Base-by-base conservation (phyloP, 805 yeast genomes). In the Yueomyces sp. region DNA sequence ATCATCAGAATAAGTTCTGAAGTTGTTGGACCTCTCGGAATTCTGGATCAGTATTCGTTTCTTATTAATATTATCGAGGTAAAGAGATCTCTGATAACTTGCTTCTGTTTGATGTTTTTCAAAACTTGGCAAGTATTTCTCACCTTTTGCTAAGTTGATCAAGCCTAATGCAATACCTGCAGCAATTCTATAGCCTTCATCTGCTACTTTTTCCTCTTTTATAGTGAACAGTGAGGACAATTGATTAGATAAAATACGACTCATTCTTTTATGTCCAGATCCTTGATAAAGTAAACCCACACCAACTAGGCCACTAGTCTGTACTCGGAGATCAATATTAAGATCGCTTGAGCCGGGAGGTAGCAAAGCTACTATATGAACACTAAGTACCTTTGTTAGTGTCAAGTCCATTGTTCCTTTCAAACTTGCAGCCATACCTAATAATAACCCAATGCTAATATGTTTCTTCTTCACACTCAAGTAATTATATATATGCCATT, bases 401-500 rank as follows among this genome's bases (percentile, higher is more conserved):
- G 86, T 87, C 39, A 79, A 68, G 64, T 92, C 88, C 85, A 83
- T 83, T 0, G 88, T 68, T 2, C 96, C 88, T 50, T 69, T 69
- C 46, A 79, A 66, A 61, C 96, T 85, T 0, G 96, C 96, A 26
- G 96, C 78, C 85, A 90, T 81, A 1, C 99, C 99, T 19, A 92
- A 63, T 34, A 92, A 65, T 39, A 92, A 67, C 0, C 96, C 97
- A 34, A 87, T 79, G 59, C 95, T 85, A 0, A 95, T 85, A 37
- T 73, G 73, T 3, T 81, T 75, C 53, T 85, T 86, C 50, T 92
- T 88, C 0, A 95, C 94, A 0, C 95, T 94, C 43, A 92, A 65
- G 51, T 86, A 87, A 55, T 90, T 88, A 59, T 86, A 92, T 31
- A 90, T 83, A 57, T 88, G 96, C 96, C 97, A 92, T 59, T 92